These are phyloP conservation scores for Tylopilus vinaceipallidus DNA, from an alignment of 768 basidiomycete species.

Conservation along the genomic window DNA sequence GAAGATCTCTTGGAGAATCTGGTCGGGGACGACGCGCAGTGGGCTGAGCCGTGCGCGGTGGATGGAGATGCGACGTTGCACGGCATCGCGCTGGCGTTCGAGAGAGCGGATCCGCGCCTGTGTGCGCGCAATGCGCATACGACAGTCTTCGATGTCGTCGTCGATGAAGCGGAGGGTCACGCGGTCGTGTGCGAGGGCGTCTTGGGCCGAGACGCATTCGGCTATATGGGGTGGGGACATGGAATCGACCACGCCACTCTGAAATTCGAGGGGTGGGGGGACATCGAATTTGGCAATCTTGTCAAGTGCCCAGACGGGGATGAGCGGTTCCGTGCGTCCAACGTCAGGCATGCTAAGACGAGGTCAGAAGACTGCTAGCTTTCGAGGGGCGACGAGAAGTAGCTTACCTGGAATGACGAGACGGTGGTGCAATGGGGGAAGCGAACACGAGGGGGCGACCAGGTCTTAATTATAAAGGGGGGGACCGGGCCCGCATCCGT, in stretches of 20 bases:
- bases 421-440: neutral
- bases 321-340: neutral
- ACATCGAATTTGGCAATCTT: neutral
- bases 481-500: neutral
- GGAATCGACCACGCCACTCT: slow-evolving; percentile 20
- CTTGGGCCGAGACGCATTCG: slow-evolving; percentile 19
- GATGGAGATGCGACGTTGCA: slow-evolving; percentile 17
- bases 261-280: neutral
- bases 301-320: neutral
- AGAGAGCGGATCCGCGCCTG: slow-evolving; percentile 18
- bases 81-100: slow-evolving; percentile 15
- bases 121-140: slow-evolving; percentile 9
- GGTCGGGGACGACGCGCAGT: slow-evolving; percentile 29
- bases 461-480: slow-evolving; percentile 7
- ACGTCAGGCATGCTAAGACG: slow-evolving; percentile 2
- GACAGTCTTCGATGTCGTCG: slow-evolving; percentile 20
- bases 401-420: slow-evolving; percentile 7
- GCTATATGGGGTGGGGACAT: slow-evolving; percentile 18
- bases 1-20: slow-evolving; percentile 34
- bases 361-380: neutral
- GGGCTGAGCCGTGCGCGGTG: slow-evolving; percentile 30
- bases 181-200: slow-evolving; percentile 19
- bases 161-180: slow-evolving; percentile 15
- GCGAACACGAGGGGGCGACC: neutral
- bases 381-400: neutral